Percentiles rank a stretch among this genome's conserved stretches.
These are phyloP conservation scores for Eucalyptus erythrocorys DNA, from an alignment of 345 rosid genomes.

Conservation along the genomic window DNA sequence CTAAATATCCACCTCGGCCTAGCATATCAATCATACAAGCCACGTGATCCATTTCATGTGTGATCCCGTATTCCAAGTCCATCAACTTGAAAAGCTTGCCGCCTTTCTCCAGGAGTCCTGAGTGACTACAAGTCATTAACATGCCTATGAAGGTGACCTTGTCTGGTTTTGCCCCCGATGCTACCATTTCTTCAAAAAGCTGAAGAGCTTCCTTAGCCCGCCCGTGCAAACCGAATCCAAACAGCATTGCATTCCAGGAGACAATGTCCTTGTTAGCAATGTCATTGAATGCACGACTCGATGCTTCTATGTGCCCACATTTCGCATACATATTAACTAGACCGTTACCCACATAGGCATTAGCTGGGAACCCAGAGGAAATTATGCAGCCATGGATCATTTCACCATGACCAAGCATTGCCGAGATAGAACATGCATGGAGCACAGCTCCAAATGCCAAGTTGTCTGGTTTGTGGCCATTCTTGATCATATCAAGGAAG, in stretches of 20 bases:
- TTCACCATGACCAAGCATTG: slow-evolving; percentile 41
- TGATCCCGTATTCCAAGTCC: slow-evolving; percentile 24
- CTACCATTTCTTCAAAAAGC: slow-evolving; percentile 44
- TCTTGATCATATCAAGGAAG: slow-evolving; percentile 38
- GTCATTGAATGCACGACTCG: slow-evolving; percentile 37
- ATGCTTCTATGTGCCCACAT: slow-evolving; percentile 48
- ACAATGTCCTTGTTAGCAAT: slow-evolving; percentile 48
- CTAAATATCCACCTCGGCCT: slow-evolving; percentile 51
- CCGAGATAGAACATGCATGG: slow-evolving; percentile 63
- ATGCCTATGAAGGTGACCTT: slow-evolving; percentile 67
- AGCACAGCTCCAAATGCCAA: slow-evolving; percentile 54
- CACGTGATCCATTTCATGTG: slow-evolving; percentile 47
- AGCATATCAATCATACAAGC: slow-evolving; percentile 76
- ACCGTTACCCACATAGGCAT: slow-evolving; percentile 55
- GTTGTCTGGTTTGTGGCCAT: slow-evolving; percentile 25
- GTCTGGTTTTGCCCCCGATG: slow-evolving; percentile 47
- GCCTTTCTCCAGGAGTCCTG: slow-evolving; percentile 57
- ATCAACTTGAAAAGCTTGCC: slow-evolving; percentile 27
- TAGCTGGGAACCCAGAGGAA: slow-evolving; percentile 33
- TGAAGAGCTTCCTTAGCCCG: slow-evolving; percentile 37
- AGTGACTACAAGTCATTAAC: slow-evolving; percentile 71
- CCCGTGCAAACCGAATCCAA: slow-evolving; percentile 64
- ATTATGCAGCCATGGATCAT: slow-evolving; percentile 64
- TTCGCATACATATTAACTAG: slow-evolving; percentile 74
- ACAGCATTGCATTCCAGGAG: slow-evolving; percentile 70